Conservation (phyloP, 768 basidiomycete species). For the Podaxis mareebaensis region DNA sequence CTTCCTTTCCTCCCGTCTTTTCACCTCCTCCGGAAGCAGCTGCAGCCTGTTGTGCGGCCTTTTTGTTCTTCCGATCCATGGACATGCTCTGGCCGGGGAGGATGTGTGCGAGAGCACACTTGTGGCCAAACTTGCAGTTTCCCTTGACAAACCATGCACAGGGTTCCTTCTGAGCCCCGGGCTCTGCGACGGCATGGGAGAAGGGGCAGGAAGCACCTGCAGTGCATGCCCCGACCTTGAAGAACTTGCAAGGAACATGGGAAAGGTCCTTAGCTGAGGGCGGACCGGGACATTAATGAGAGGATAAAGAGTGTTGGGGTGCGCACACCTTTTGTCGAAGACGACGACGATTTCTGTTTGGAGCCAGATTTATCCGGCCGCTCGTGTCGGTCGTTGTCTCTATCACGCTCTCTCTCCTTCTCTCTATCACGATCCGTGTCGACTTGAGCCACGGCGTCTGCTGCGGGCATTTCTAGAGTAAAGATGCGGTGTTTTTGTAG, state of each 20-base stretch:
- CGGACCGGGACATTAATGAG: background rate
- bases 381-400: conserved; percentile 26
- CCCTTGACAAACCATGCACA: conserved; percentile 95
- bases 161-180: conserved; percentile 77
- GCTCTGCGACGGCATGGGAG: conserved; percentile 75
- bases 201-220: conserved; percentile 96
- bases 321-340: conserved; percentile 28
- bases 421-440: conserved; percentile 32
- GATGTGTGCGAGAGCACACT: conserved; percentile 94
- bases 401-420: conserved; percentile 24
- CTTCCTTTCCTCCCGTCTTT: conserved; percentile 33
- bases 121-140: conserved; percentile 68
- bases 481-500: conserved; percentile 2
- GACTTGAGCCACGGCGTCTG: conserved; percentile 18
- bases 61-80: conserved; percentile 98
- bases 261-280: conserved; percentile 81
- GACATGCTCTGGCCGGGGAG: conserved; percentile 92
- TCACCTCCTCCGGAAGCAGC: conserved; percentile 35
- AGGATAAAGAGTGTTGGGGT: background rate
- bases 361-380: conserved; percentile 22
- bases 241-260: conserved; percentile 98
- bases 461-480: conserved; percentile 25
- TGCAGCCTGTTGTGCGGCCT: conserved; percentile 70
- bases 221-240: conserved; percentile 90
- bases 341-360: conserved; percentile 31